Evolutionary conservation across 495 filamentous ascomycete species (phyloP).

Genomic region (Lindgomyces ingoldianus): DNA sequence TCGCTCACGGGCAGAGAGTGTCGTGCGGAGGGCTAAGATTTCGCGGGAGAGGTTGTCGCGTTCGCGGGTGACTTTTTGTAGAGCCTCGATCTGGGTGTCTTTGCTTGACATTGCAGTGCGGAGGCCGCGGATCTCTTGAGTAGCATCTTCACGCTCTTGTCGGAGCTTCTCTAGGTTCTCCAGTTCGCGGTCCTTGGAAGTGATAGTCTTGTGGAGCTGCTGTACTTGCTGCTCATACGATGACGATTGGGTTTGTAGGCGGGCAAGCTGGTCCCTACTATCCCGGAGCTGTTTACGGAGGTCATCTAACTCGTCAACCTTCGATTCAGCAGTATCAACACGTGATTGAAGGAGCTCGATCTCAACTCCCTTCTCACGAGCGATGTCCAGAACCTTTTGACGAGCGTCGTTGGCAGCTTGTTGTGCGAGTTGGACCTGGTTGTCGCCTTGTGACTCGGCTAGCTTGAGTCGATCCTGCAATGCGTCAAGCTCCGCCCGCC

Average conservation of each 20-base stretch:
- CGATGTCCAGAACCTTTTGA: slow-evolving; percentile 36
- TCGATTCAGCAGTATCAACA: slow-evolving; percentile 32
- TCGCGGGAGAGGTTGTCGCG: slow-evolving; percentile 24
- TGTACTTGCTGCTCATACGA: slow-evolving; percentile 34
- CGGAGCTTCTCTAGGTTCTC: slow-evolving; percentile 13
- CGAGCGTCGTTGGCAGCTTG: slow-evolving; percentile 38
- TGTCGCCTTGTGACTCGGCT: slow-evolving; percentile 39
- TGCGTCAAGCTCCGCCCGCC: slow-evolving; percentile 35
- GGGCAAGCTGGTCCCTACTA: slow-evolving; percentile 23
- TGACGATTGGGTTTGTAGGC: slow-evolving; percentile 13
- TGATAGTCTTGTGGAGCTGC: slow-evolving; percentile 23
- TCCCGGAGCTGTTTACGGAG: slow-evolving; percentile 26
- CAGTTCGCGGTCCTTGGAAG: neutral
- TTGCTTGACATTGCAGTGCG: slow-evolving; percentile 39
- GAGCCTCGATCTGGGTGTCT: slow-evolving; percentile 64
- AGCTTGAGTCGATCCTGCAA: slow-evolving; percentile 35
- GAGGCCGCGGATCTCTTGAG: slow-evolving; percentile 18
- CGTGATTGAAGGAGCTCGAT: slow-evolving; percentile 33
- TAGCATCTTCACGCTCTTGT: slow-evolving; percentile 27
- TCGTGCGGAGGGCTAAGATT: slow-evolving; percentile 10
- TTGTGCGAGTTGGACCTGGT: slow-evolving; percentile 40
- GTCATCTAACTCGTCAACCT: slow-evolving; percentile 35
- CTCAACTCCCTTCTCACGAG: slow-evolving; percentile 38
- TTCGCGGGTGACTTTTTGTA: slow-evolving; percentile 61
- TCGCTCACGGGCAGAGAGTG: slow-evolving; percentile 26